Evolutionary conservation across 768 basidiomycete species (phyloP).

Genomic region (Ramaria rubella): DNA sequence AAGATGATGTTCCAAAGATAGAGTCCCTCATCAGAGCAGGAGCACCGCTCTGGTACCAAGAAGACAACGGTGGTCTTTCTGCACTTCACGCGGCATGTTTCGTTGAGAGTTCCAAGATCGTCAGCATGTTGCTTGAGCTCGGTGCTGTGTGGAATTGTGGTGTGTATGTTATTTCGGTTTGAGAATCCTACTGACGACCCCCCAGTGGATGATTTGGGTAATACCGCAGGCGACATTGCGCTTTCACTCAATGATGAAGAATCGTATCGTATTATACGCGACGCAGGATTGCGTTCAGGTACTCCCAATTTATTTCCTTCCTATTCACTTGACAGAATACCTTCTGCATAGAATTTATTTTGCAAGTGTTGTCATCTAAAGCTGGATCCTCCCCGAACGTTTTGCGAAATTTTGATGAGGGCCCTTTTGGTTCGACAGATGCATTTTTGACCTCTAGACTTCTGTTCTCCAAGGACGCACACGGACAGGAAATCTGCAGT

Average conservation of each 20-base stretch:
- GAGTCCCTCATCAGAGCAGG: constrained; percentile 51
- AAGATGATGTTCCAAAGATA: constrained; percentile 22
- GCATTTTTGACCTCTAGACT: constrained; percentile 68
- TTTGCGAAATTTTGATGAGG: constrained; percentile 45
- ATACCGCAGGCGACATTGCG: constrained; percentile 87
- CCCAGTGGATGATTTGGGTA: constrained; percentile 66
- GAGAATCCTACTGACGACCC: neutral
- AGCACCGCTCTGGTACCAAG: constrained; percentile 88
- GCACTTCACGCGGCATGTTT: constrained; percentile 84
- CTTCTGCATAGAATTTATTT: constrained; percentile 54
- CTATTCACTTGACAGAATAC: constrained; percentile 4
- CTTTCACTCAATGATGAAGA: constrained; percentile 73
- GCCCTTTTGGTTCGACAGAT: constrained; percentile 55
- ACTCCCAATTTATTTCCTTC: constrained; percentile 19
- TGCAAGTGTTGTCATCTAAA: constrained; percentile 52
- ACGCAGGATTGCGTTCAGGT: constrained; percentile 92
- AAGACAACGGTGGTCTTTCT: constrained; percentile 70
- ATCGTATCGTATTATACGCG: constrained; percentile 75
- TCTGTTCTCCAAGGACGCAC: constrained; percentile 57
- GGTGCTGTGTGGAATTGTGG: constrained; percentile 93
- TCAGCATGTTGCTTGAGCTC: constrained; percentile 60
- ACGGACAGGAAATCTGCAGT: constrained; percentile 80
- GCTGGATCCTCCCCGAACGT: constrained; percentile 27
- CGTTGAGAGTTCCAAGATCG: constrained; percentile 54
- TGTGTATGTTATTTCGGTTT: constrained; percentile 22